Evolutionary conservation across 2,329 filamentous ascomycete species (phyloP), one percentile per base, ranked within the genome.

Genomic region (Ustulina deusta): DNA sequence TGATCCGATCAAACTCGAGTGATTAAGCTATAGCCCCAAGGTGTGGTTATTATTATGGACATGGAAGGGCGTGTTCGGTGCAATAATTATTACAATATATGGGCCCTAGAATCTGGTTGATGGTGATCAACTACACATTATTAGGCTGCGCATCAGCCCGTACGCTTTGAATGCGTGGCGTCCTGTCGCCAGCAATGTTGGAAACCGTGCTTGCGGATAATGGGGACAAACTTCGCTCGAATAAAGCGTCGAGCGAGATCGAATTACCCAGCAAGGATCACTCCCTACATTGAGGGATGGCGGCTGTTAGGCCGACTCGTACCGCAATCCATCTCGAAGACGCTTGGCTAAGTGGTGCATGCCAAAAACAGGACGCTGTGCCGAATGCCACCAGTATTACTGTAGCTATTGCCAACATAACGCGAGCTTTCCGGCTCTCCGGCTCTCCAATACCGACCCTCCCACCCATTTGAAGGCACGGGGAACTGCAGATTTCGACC

Each of bases 401-500:
- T 57, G 57, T 67, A 65, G 61, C 48, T 51, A 32, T 29, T 36
- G 27, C 42, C 15, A 57, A 61, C 25, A 25, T 32, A 27, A 61
- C 29, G 22, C 54, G 44, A 17, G 29, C 36, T 29, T 51, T 46
- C 44, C 25, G 7, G 38, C 22, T 17, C 54, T 56, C 54, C 20
- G 5, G 38, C 29, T 49, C 52, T 42, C 62, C 52, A 59, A 56
- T 44, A 49, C 55, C 15, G 52, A 36, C 51, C 55, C 46, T 63
- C 49, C 51, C 51, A 52, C 32, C 59, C 34, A 22, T 44, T 51
- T 46, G 36, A 48, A 34, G 38, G 61, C 25, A 61, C 42, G 60
- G 62, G 57, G 49, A 54, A 56, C 61, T 65, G 61, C 34, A 49
- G 40, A 49, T 54, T 55, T 60, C 61, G 58, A 59, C 54, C 48